Percentiles rank a stretch among this genome's conserved stretches.
Evolutionary conservation across 192 early-diverging fungal genomes (phyloP).

Genomic region (Ambispora gerdemannii): DNA sequence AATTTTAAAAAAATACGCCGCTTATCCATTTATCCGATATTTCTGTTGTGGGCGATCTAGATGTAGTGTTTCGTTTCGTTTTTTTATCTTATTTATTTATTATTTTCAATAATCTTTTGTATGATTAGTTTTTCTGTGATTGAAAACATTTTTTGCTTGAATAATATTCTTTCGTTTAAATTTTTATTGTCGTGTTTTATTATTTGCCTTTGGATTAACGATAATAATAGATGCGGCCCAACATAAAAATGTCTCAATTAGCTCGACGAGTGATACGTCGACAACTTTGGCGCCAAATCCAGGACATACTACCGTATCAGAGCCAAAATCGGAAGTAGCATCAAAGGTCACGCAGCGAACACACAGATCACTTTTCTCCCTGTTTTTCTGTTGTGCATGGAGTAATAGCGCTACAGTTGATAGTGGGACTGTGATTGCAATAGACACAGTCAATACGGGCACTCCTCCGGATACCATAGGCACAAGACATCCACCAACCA

Average conservation of each 20-base stretch:
- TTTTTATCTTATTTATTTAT: not conserved
- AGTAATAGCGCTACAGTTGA: conserved; percentile 4
- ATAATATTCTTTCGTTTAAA: not conserved
- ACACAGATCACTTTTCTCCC: conserved; percentile 12
- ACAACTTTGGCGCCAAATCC: conserved; percentile 9
- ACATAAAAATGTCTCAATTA: conserved; percentile 8
- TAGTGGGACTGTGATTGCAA: not conserved
- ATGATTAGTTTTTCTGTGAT: not conserved
- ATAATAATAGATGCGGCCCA: not conserved
- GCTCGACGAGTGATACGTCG: conserved; percentile 16
- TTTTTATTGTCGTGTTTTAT: not conserved
- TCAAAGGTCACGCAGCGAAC: conserved; percentile 10
- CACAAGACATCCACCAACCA: not conserved
- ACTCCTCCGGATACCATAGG: not conserved
- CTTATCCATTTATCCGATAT: not conserved
- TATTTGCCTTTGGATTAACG: no score
- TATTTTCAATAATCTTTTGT: not conserved
- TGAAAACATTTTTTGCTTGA: not conserved
- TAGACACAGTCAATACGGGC: not conserved
- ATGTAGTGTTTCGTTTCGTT: not conserved
- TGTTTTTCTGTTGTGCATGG: conserved; percentile 25
- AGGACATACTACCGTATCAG: not conserved
- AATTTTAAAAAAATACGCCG: not conserved
- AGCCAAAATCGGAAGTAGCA: not conserved
- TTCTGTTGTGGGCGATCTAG: not conserved